These are phyloP conservation scores for Colletotrichum siamense DNA, from an alignment of 2,329 filamentous ascomycete genomes.

Conservation along the genomic window DNA sequence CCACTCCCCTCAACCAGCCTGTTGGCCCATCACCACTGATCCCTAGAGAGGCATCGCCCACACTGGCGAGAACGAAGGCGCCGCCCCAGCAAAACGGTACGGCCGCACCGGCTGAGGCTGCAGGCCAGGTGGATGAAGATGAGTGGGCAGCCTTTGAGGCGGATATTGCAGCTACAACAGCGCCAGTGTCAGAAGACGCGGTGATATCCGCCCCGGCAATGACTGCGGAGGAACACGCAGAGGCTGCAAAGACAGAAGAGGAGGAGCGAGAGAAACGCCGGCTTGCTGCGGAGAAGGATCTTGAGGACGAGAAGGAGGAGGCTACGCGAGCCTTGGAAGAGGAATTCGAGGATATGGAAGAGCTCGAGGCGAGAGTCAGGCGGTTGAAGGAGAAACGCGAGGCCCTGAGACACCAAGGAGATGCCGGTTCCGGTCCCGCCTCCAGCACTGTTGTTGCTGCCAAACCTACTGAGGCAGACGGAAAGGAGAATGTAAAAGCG, in stretches of 20 bases:
- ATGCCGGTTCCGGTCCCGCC: constrained; percentile 28
- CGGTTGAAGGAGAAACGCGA: constrained; percentile 75
- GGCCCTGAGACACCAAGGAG: constrained; percentile 56
- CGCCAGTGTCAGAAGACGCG: constrained; percentile 49
- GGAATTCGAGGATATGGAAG: constrained; percentile 85
- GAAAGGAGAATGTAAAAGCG: constrained; percentile 34
- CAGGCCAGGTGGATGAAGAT: constrained; percentile 65
- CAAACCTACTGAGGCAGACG: constrained; percentile 20
- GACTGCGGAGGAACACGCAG: constrained; percentile 66
- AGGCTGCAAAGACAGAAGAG: constrained; percentile 54
- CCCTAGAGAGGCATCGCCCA: constrained; percentile 27
- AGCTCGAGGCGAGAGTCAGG: constrained; percentile 74
- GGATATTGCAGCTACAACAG: constrained; percentile 66
- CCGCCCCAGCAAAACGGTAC: constrained; percentile 20
- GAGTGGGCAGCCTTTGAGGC: constrained; percentile 90
- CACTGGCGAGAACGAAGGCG: constrained; percentile 1
- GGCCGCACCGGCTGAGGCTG: constrained; percentile 14
- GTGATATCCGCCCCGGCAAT: constrained; percentile 74
- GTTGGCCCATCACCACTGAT: constrained; percentile 42
- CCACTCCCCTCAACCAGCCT: constrained; percentile 37
- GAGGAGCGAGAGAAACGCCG: constrained; percentile 58
- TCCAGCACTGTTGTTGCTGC: constrained; percentile 11
- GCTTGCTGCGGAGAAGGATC: constrained; percentile 57
- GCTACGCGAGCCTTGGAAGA: constrained; percentile 74
- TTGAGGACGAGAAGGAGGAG: constrained; percentile 76